Percentiles rank a stretch among this genome's conserved stretches.
phyloP scores from a whole-genome alignment of 495 filamentous ascomycete species.

The Penicillium pancosmium region DNA sequence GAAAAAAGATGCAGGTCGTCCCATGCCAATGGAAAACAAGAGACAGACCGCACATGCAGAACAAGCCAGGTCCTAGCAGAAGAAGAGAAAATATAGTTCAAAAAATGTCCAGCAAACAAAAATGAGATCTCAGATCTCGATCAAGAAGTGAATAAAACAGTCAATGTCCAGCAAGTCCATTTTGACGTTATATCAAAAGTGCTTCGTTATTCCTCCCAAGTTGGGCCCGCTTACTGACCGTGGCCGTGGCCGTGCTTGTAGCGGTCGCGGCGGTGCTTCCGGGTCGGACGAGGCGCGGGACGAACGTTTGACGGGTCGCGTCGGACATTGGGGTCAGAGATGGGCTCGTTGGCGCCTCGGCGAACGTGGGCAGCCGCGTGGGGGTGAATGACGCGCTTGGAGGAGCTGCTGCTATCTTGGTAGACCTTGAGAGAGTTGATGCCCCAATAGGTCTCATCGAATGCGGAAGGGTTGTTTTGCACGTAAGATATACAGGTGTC shows the following conservation, averaged over 20 bases:
- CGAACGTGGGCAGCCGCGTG: slow-evolving; percentile 7
- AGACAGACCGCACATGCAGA: slow-evolving; percentile 1
- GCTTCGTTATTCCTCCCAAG: not conserved
- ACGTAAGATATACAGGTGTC: slow-evolving; percentile 64
- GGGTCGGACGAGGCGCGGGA: slow-evolving; percentile 6
- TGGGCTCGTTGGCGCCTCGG: slow-evolving; percentile 5
- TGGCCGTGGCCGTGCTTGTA: slow-evolving; percentile 13
- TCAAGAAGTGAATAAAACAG: not conserved
- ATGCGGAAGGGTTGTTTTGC: slow-evolving; percentile 61
- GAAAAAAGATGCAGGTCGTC: not conserved
- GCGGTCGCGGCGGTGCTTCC: slow-evolving; percentile 18
- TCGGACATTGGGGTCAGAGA: slow-evolving; percentile 2
- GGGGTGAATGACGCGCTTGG: slow-evolving; percentile 11
- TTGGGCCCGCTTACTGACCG: slow-evolving; percentile 2
- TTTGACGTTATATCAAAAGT: not conserved
- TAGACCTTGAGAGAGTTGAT: slow-evolving; percentile 69
- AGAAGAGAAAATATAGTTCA: slow-evolving; percentile 3
- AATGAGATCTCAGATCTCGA: slow-evolving; percentile 14
- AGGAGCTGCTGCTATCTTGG: slow-evolving; percentile 27
- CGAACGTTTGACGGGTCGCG: slow-evolving; percentile 11
- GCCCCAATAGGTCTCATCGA: slow-evolving; percentile 66
- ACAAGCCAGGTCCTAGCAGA: slow-evolving; percentile 5
- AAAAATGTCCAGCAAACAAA: not conserved
- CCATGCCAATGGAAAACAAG: not conserved
- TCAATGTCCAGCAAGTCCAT: slow-evolving; percentile 5